Percentiles rank a stretch among this genome's conserved stretches.
These are phyloP conservation scores for Sclerotinia subarctica DNA, from an alignment of 2,329 filamentous ascomycete species.

Conservation along the genomic window DNA sequence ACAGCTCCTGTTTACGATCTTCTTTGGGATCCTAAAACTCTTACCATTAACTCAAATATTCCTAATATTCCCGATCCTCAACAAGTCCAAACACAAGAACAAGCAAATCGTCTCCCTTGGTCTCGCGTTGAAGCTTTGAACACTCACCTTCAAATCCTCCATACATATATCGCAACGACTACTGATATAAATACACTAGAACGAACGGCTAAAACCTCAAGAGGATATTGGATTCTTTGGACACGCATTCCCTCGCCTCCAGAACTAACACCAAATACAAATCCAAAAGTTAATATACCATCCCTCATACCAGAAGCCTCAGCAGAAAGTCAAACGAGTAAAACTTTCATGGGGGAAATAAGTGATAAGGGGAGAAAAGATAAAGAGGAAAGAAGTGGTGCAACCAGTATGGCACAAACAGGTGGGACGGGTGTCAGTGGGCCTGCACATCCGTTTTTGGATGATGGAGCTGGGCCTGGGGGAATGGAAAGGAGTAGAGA, in stretches of 20 bases:
- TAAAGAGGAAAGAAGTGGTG: not conserved
- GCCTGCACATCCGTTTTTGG: constrained; percentile 35
- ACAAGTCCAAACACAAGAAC: constrained; percentile 31
- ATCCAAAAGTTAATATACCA: constrained; percentile 21
- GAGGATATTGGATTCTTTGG: constrained; percentile 71
- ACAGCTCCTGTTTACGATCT: constrained; percentile 55
- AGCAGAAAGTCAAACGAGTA: constrained; percentile 9
- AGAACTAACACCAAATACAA: constrained; percentile 19
- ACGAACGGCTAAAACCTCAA: constrained; percentile 61
- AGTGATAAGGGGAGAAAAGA: not conserved
- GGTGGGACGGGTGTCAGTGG: constrained; percentile 29
- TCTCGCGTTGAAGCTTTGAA: constrained; percentile 61
- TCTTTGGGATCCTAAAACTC: constrained; percentile 55
- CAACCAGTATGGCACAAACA: constrained; percentile 19
- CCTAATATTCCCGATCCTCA: constrained; percentile 59
- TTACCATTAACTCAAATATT: constrained; percentile 61
- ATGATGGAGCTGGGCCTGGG: constrained; percentile 7
- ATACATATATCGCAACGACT: constrained; percentile 48
- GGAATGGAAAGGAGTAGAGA: constrained; percentile 25
- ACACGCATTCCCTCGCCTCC: constrained; percentile 49
- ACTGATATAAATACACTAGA: constrained; percentile 49
- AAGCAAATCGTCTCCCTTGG: constrained; percentile 44
- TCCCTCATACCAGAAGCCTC: constrained; percentile 23
- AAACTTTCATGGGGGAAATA: not conserved
- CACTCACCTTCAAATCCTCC: constrained; percentile 62